Base-by-base conservation (phyloP, 2,329 filamentous ascomycete species). In the Sclerotiophoma versabilis region DNA sequence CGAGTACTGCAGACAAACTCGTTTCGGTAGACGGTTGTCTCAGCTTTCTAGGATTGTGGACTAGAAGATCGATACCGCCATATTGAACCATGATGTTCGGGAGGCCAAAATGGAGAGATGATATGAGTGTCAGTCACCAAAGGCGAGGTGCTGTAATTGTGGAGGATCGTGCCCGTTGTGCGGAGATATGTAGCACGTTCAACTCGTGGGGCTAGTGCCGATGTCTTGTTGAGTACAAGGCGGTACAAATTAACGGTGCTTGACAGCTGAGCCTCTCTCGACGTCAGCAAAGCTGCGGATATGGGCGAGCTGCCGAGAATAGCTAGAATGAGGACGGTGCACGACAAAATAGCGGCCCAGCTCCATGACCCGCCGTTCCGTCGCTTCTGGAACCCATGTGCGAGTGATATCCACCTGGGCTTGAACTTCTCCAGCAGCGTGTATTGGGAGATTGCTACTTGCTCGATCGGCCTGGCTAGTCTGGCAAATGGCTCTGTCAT, bases 401-500 rank as follows among this genome's bases (percentile, higher is more conserved):
- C 53, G 51, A 6, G 29, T 14, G 17, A 52, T 19, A 42, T 64
- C 55, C 19, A 45, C 19, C 6, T 61, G 2, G 54, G 22, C 54
- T 52, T 20, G 38, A 41, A 45, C 54, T 59, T 8, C 51, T 64
- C 55, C 2, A 66, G 49, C 0, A 66, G 9, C 2, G 55, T 61
- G 3, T 60, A 54, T 34, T 49, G 47, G 1, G 57, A 62, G 9
- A 41, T 54, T 4, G 57, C 43, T n/a, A 58, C 56, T 8, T 43
- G 54, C 4, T 43, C 9, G 32, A 49, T 41, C 29, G 61, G 43
- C 33, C 39, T 53, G 2, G 62, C 60, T 17, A 65, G 36, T 29
- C 58, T 50, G 14, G 55, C 59, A 39, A 66, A 68, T 2, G 59
- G 59, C 33, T 65, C 60, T 4, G 62, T 66, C 27, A 60, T 56